A percentile compares a stretch with the other conserved stretches of the same genome.
Evolutionary conservation across 768 basidiomycete genomes (phyloP).

Genomic region (Kwoniella newhampshirensis): DNA sequence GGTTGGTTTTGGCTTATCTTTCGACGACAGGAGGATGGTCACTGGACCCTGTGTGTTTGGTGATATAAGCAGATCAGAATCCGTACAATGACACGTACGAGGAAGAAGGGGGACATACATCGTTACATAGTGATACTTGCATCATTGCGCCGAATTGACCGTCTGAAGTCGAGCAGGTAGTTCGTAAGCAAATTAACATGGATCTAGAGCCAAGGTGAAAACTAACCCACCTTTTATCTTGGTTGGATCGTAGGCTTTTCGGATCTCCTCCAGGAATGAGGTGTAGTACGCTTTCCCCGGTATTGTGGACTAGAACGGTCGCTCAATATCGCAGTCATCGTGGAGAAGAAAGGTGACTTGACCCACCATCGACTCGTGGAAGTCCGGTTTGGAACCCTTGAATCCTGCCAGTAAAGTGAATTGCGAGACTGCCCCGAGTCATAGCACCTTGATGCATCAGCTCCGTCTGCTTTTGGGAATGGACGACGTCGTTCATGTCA

Average conservation of each 20-base stretch:
- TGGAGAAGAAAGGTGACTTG: too few relatives aligned
- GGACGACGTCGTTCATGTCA: background rate
- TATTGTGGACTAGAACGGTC: slow-evolving; percentile 61
- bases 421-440: slow-evolving; percentile 66
- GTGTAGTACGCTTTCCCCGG: slow-evolving; percentile 69
- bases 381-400: slow-evolving; percentile 72
- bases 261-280: slow-evolving; percentile 69
- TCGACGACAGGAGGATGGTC: slow-evolving; percentile 41
- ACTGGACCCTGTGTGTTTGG: slow-evolving; percentile 39
- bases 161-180: slow-evolving; percentile 58
- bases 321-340: too few relatives aligned
- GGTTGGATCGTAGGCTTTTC: slow-evolving; percentile 66
- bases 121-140: slow-evolving; percentile 81
- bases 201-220: background rate
- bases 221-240: slow-evolving; percentile 78
- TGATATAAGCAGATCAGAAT: background rate
- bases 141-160: slow-evolving; percentile 97
- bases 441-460: background rate
- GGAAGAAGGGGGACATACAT: slow-evolving; percentile 58
- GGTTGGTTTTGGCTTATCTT: slow-evolving; percentile 6
- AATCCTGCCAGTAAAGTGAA: slow-evolving; percentile 88
- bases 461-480: too few relatives aligned
- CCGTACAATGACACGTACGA: background rate
- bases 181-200: background rate
- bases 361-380: slow-evolving; percentile 94